Evolutionary conservation across 2,329 filamentous ascomycete genomes (phyloP), one percentile per base, ranked within the genome.

Genomic region (Ceratocystis ficicola): DNA sequence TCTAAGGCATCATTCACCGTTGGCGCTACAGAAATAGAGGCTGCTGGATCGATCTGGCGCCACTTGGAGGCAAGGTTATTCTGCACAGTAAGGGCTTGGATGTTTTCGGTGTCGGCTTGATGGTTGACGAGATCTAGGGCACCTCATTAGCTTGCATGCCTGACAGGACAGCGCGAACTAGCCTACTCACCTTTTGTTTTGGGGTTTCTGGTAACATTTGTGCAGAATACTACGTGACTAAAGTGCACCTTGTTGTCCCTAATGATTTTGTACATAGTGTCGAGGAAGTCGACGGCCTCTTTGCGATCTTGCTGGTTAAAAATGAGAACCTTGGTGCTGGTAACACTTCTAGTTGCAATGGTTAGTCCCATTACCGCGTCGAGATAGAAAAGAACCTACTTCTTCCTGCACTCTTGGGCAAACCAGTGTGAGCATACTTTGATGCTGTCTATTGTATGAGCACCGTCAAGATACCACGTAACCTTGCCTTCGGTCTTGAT

Each of bases 361-460:
- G 20, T 46, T 3, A 44, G 36, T 12, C 25, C 12, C 59, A 5
- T 62, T 44, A 3, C 7, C 4, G 52, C 17, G 44, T 6, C 15
- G 17, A 64, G 10, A 4, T 12, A 10, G 32, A 30, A 46, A 30
- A 3, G 12, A 57, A 59, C 73, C 66, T 71, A 74, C 73, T 71
- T 72, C 61, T 68, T 68, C 36, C 73, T 72, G n/a, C 72, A 77
- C 70, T 82, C 79, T 8, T 74, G 74, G 1, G 84, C 83, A 72
- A 96, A 97, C 92, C 92, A 96, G 68, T 83, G 82, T 0, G 86
- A 86, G 3, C 90, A 90, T 69, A 90, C 82, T 69, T 87, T 83
- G 65, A 99, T 86, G 73, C 91, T 96, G 73, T 97, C 93, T 2
- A 88, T 80, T 0, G 93, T 99, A 75, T 99, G 94, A 1, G 91